These are phyloP conservation scores for Chaetomium globosum DNA, from an alignment of 2,329 filamentous ascomycete species.

Conservation along the genomic window DNA sequence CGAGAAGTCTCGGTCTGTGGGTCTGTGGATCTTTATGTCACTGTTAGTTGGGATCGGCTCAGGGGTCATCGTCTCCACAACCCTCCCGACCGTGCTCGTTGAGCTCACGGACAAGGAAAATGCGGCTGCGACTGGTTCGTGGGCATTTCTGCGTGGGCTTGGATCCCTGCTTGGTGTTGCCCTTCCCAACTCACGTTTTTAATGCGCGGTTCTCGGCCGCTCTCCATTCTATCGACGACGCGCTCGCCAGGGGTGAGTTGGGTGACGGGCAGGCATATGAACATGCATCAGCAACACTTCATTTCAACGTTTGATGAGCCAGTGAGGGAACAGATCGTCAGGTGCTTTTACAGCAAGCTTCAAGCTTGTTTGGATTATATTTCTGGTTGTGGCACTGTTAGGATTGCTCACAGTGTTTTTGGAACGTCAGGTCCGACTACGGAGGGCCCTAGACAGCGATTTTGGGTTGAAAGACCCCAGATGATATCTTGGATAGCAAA, in stretches of 20 bases:
- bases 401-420: constrained; percentile 28
- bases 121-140: constrained; percentile 44
- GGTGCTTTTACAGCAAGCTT: constrained; percentile 27
- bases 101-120: constrained; percentile 42
- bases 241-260: constrained; percentile 14
- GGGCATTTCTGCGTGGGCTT: constrained; percentile 47
- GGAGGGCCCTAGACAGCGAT: constrained; percentile 34
- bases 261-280: constrained; percentile 33
- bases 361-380: constrained; percentile 32
- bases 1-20: constrained; percentile 38
- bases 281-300: constrained; percentile 32
- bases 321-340: constrained; percentile 20
- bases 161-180: constrained; percentile 48
- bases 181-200: constrained; percentile 46
- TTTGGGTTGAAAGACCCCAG: constrained; percentile 30
- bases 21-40: constrained; percentile 45
- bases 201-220: constrained; percentile 32
- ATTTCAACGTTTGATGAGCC: constrained; percentile 15
- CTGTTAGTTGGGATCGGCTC: constrained; percentile 45
- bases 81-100: constrained; percentile 47
- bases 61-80: constrained; percentile 47
- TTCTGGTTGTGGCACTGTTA: constrained; percentile 26
- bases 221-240: constrained; percentile 16
- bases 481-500: too few relatives aligned
- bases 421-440: constrained; percentile 33